Percentiles rank a stretch among this genome's conserved stretches.
These are phyloP conservation scores for Oryza coarctata DNA, from an alignment of 176 grass and related monocot genomes.

Conservation along the genomic window DNA sequence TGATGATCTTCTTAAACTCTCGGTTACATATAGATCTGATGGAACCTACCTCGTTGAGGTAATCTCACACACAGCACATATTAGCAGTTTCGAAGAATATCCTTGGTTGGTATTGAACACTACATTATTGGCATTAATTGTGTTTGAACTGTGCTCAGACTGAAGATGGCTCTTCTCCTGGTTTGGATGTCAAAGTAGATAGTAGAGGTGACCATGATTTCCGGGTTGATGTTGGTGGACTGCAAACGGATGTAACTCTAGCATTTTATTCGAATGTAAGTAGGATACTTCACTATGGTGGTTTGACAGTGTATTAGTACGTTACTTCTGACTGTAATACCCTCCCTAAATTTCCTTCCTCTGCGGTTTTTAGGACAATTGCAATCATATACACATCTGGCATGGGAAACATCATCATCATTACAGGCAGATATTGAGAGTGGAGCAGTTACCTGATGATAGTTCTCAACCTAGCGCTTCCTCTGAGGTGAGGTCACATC, in stretches of 20 bases:
- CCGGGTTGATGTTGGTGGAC: constrained; percentile 66
- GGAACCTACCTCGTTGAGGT: constrained; percentile 87
- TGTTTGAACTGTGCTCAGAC: constrained; percentile 53
- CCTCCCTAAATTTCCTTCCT: constrained; percentile 2
- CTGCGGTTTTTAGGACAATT: constrained; percentile 50
- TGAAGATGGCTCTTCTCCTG: constrained; percentile 59
- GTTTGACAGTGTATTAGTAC: not conserved
- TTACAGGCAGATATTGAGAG: constrained; percentile 59
- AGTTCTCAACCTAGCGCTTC: constrained; percentile 47
- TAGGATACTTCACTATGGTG: constrained; percentile 2
- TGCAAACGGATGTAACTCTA: constrained; percentile 78
- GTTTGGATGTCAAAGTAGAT: constrained; percentile 75
- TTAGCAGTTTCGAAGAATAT: not conserved
- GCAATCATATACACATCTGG: constrained; percentile 86
- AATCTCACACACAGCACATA: constrained; percentile 2
- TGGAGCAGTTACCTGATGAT: constrained; percentile 52
- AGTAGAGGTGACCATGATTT: constrained; percentile 54
- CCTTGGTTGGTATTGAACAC: constrained; percentile 14
- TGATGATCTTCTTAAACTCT: constrained; percentile 61
- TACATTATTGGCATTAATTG: constrained; percentile 13
- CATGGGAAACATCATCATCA: constrained; percentile 87
- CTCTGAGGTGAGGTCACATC: constrained; percentile 58
- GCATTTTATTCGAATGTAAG: constrained; percentile 80
- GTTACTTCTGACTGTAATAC: not conserved
- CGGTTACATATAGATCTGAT: constrained; percentile 67